Evolutionary conservation across 108 stramenopile genomes (phyloP).

Genomic region (Nannochloropsis gaditana): DNA sequence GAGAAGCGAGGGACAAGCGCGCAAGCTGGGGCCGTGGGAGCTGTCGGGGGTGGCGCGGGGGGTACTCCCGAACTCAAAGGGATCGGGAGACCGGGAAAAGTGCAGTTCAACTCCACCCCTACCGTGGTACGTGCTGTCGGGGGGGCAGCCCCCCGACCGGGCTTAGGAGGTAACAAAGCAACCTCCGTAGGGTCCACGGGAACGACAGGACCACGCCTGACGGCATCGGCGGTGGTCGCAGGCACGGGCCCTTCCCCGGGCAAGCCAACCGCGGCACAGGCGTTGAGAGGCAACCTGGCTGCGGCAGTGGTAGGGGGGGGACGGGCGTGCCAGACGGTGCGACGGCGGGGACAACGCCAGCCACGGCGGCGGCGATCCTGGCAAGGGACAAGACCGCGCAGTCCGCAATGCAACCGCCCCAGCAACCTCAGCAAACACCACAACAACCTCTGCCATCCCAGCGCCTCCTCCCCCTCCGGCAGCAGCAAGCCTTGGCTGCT

Average conservation of each 20-base stretch:
- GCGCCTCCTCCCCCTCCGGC: slow-evolving; percentile 22
- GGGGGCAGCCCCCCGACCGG: too few relatives aligned
- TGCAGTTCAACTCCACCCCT: not conserved
- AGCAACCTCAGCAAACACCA: slow-evolving; percentile 44
- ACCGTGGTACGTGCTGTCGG: too few relatives aligned
- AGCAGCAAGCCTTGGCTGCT: not conserved
- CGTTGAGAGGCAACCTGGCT: not conserved
- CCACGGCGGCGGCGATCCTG: not conserved
- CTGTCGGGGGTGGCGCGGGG: not conserved
- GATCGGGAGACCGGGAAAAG: not conserved
- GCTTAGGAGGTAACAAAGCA: too few relatives aligned
- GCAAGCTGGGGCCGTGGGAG: not conserved
- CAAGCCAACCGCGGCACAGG: not conserved
- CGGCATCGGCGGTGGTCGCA: not conserved
- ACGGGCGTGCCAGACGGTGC: not conserved
- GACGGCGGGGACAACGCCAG: not conserved
- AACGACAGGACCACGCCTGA: not conserved
- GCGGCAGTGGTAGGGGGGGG: slow-evolving; percentile 40
- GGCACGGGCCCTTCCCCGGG: not conserved
- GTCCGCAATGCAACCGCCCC: slow-evolving; percentile 48
- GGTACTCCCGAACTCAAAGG: not conserved
- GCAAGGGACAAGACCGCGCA: slow-evolving; percentile 47
- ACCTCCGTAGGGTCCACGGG: too few relatives aligned
- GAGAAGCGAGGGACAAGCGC: not conserved
- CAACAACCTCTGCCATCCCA: slow-evolving; percentile 12